Evolutionary conservation across 2,329 filamentous ascomycete genomes (phyloP), one percentile per base, ranked within the genome.

Genomic region (Pyrenochaeta sp.): DNA sequence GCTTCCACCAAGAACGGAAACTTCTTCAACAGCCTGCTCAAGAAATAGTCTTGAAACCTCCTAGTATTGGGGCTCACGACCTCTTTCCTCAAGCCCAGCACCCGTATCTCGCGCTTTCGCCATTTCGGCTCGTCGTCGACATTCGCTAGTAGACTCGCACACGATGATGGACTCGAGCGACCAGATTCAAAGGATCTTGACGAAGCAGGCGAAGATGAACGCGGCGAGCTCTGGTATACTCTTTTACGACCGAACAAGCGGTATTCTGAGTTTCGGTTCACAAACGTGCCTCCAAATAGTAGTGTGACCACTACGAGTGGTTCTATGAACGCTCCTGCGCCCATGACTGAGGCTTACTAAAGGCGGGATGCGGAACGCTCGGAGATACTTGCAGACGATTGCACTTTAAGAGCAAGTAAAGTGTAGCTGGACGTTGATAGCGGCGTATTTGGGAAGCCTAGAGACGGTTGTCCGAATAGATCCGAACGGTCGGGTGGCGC

Each of bases 1-100:
- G 86, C 88, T 76, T 92, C 90, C 1, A 88, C 87, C 28, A 92
- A 75, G 71, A 92, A 92, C 0, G 90, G 90, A 64, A 91, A 86
- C 69, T 86, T 88, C 56, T 82, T 82, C 13, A 92, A 81, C 36
- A 92, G 65, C 4, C 89, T 82, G 71, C 87, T 90, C 50, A 90
- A 79, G 12, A 89, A 76, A 46, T 85, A 84, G 59, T 85, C 82
- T 62, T 84, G 81, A 68, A 88, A 90, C 6, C 85, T 78, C 39
- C 79, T 78, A 1, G 88, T 90, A 72, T 90, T 88, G 2, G 88
- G 88, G 19, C 86, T 85, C 5, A 79, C 79, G 22, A 90, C 79
- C 32, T 82, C 78, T 46, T 72, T 81, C 50, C 73, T 78, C 64
- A 81, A 79, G 1, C 78, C 78, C 32, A 83, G 76, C 7, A 87